phyloP scores from a whole-genome alignment of 1,284 basidiomycete genomes.

The Coniferiporia sulphurascens region DNA sequence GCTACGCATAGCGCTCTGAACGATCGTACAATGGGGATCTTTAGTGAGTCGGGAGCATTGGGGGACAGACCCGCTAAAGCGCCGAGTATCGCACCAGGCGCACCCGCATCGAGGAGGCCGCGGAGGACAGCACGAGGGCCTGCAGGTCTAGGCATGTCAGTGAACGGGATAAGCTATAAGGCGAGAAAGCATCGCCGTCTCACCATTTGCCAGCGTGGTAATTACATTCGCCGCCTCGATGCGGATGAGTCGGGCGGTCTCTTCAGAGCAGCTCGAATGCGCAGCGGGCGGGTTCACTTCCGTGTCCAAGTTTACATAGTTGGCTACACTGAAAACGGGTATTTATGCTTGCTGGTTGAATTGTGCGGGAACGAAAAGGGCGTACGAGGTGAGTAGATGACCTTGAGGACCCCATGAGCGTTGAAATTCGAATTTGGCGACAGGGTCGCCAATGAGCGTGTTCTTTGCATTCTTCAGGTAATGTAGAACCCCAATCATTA shows the following conservation, averaged over 20 bases:
- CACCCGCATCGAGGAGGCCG: conserved; percentile 50
- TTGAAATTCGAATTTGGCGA: conserved; percentile 50
- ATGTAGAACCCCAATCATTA: conserved; percentile 12
- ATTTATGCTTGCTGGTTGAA: background rate
- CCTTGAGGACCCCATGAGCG: conserved; percentile 1
- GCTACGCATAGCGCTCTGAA: conserved; percentile 52
- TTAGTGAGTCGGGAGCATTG: conserved; percentile 38
- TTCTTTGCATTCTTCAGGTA: conserved; percentile 65
- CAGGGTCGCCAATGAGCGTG: conserved; percentile 68
- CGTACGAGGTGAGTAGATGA: conserved; percentile 9
- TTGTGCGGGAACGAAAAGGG: background rate
- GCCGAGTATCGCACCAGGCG: conserved; percentile 51
- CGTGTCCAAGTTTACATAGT: conserved; percentile 14
- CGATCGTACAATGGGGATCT: conserved; percentile 55
- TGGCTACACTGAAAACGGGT: conserved; percentile 10
- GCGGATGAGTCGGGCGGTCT: conserved; percentile 44
- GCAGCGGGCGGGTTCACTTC: background rate
- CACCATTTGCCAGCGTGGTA: conserved; percentile 66
- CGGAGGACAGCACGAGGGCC: conserved; percentile 57
- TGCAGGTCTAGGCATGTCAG: conserved; percentile 23
- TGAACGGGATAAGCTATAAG: background rate
- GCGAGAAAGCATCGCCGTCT: background rate
- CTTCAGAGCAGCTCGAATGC: conserved; percentile 21
- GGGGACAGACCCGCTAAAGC: conserved; percentile 44
- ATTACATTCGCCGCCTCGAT: conserved; percentile 71